Conservation (phyloP, 768 basidiomycete species). For the Termitomyces sp. region DNA sequence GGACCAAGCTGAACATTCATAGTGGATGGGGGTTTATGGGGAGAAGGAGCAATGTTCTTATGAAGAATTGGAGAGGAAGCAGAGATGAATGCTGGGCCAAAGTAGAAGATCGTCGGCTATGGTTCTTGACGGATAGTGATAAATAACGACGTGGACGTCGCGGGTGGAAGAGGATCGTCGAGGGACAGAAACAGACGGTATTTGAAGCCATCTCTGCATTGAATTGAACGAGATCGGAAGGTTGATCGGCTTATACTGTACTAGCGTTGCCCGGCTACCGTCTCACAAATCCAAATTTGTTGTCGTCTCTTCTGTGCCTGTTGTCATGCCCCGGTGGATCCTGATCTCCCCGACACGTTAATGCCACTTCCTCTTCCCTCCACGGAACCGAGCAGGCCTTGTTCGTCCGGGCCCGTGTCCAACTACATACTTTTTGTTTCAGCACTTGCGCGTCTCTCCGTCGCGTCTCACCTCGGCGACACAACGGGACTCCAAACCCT, state of each 20-base stretch:
- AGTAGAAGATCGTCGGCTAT: conserved; percentile 25
- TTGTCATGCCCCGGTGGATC: conserved; percentile 9
- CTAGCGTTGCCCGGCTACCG: background rate
- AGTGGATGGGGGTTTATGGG: background rate
- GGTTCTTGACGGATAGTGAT: conserved; percentile 6
- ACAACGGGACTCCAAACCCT: background rate
- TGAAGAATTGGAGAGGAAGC: conserved; percentile 12
- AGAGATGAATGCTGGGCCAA: conserved; percentile 11
- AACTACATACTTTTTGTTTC: background rate
- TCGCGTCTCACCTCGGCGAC: background rate
- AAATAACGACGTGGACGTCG: conserved; percentile 14
- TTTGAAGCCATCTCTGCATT: conserved; percentile 8
- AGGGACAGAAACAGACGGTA: conserved; percentile 1
- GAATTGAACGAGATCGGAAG: conserved; percentile 12
- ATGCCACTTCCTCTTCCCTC: background rate
- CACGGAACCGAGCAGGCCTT: conserved; percentile 7
- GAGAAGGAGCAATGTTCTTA: conserved; percentile 15
- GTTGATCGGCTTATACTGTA: conserved; percentile 12
- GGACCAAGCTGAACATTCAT: conserved; percentile 8
- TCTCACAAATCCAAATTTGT: background rate
- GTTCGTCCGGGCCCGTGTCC: background rate
- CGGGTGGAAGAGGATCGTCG: conserved; percentile 16
- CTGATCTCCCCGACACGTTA: conserved; percentile 7
- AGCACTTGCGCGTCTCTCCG: background rate
- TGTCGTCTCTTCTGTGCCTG: conserved; percentile 10